Conservation (phyloP, 176 grass and related monocot genomes). For the Puya raimondii region DNA sequence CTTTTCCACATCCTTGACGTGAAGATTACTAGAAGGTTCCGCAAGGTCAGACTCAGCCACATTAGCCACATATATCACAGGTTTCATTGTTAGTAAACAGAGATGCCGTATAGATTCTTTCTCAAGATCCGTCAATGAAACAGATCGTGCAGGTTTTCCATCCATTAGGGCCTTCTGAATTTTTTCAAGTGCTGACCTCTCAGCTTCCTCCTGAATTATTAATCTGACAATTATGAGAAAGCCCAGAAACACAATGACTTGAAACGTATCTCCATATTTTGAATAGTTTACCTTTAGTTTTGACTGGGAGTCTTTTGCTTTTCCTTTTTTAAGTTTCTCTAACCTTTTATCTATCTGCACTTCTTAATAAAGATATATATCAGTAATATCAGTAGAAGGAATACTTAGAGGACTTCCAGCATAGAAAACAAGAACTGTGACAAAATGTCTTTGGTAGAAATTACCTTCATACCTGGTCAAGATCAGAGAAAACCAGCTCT, state of each 20-base stretch:
- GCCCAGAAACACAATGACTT: neutral
- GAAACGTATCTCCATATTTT: neutral
- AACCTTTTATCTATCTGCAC: conserved; percentile 94
- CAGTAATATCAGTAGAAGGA: neutral
- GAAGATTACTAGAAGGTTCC: conserved; percentile 58
- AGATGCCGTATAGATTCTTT: conserved; percentile 82
- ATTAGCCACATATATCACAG: conserved; percentile 97
- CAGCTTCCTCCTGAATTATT: conserved; percentile 68
- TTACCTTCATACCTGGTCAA: conserved; percentile 70
- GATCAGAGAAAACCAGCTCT: conserved; percentile 85
- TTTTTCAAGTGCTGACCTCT: conserved; percentile 70
- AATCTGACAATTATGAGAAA: conserved; percentile 12
- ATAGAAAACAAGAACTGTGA: conserved; percentile 8
- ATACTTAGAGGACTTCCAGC: conserved; percentile 1
- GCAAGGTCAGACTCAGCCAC: conserved; percentile 91
- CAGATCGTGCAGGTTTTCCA: conserved; percentile 85
- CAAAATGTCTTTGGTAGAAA: conserved; percentile 2
- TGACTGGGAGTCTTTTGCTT: conserved; percentile 79
- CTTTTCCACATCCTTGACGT: conserved; percentile 65
- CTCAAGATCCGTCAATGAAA: conserved; percentile 73
- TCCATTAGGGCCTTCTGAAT: conserved; percentile 63
- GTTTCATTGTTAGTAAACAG: conserved; percentile 93
- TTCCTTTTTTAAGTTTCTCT: conserved; percentile 94
- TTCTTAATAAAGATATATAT: conserved; percentile 16
- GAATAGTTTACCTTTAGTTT: conserved; percentile 56